These are phyloP conservation scores for Plasmodium cynomolgi DNA, from an alignment of 169 alveolate genomes.

Conservation along the genomic window DNA sequence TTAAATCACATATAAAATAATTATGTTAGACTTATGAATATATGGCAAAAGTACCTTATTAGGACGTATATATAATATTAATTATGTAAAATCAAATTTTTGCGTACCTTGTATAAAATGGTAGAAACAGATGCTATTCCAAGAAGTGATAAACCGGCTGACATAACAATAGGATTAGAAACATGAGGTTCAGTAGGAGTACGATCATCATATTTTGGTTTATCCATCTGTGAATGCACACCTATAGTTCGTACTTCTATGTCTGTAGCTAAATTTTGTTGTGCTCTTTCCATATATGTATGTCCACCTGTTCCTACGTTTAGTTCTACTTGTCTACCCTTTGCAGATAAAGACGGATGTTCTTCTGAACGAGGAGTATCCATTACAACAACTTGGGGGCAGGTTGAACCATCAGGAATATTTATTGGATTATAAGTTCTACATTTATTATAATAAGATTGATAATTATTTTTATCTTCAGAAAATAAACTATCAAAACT, in stretches of 20 bases:
- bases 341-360: too few species aligned
- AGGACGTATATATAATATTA: neutral
- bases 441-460: neutral
- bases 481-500: neutral
- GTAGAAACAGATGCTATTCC: neutral
- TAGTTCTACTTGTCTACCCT: too few species aligned
- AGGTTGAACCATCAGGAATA: neutral
- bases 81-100: too few species aligned
- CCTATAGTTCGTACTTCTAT: too few species aligned
- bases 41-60: neutral
- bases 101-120: neutral
- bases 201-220: too few species aligned
- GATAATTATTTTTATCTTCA: neutral
- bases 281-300: too few species aligned
- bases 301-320: too few species aligned
- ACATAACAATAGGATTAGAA: neutral
- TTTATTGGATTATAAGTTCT: neutral
- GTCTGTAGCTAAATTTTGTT: too few species aligned
- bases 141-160: neutral
- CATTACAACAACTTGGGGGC: neutral
- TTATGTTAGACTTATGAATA: neutral
- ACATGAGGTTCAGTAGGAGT: too few species aligned
- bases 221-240: too few species aligned
- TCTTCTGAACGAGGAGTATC: neutral
- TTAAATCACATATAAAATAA: too few species aligned